These are phyloP conservation scores for Globisporangium echinulatum DNA, from an alignment of 352 stramenopile genomes.

Conservation along the genomic window DNA sequence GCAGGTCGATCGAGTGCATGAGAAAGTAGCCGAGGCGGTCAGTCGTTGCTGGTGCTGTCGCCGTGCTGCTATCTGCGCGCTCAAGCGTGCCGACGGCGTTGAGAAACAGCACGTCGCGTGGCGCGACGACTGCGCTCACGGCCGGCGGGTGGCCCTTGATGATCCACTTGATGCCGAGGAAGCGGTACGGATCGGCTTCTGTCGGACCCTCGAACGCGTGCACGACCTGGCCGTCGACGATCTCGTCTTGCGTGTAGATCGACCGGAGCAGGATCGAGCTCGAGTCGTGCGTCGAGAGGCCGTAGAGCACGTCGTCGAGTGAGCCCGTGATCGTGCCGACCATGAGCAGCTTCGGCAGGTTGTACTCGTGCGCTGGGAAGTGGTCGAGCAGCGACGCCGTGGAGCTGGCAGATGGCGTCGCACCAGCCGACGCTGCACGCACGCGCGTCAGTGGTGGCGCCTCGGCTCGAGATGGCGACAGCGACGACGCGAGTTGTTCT, in stretches of 20 bases:
- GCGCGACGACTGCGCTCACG: slow-evolving; percentile 9
- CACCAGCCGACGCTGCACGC: slow-evolving; percentile 3
- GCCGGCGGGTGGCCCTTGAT: slow-evolving; percentile 9
- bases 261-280: slow-evolving; percentile 47
- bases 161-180: slow-evolving; percentile 21
- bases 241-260: slow-evolving; percentile 36
- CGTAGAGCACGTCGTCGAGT: slow-evolving; percentile 65
- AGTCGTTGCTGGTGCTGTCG: slow-evolving; percentile 16
- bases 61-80: slow-evolving; percentile 9
- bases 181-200: slow-evolving; percentile 17
- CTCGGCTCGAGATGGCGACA: background rate
- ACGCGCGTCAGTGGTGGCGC: slow-evolving; percentile 6
- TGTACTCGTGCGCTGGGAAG: slow-evolving; percentile 10
- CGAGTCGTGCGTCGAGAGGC: slow-evolving; percentile 28
- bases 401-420: slow-evolving; percentile 4
- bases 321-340: slow-evolving; percentile 13
- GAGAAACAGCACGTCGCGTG: slow-evolving; percentile 28
- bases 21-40: slow-evolving; percentile 27
- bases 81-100: slow-evolving; percentile 22
- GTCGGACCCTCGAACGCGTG: slow-evolving; percentile 1
- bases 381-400: background rate
- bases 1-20: slow-evolving; percentile 27
- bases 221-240: slow-evolving; percentile 14
- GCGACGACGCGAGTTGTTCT: background rate
- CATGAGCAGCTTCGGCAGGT: slow-evolving; percentile 35